Evolutionary conservation across 305 asterid species (phyloP).

Genomic region (Caryopteris hybrid): DNA sequence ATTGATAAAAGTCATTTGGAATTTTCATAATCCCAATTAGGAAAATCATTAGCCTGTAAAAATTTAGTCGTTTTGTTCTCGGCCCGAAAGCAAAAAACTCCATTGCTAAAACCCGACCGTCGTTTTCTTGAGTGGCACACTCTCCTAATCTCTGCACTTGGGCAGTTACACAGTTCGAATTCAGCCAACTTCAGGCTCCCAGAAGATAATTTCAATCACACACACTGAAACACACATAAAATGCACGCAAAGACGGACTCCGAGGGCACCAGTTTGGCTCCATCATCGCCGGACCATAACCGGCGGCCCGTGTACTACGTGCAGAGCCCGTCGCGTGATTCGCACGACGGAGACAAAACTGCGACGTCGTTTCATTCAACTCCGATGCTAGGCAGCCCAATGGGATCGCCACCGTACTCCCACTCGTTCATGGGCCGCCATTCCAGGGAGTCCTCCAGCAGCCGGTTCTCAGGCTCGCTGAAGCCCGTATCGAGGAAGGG

Average conservation of each 20-base stretch:
- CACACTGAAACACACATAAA: no score
- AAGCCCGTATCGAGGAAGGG: conserved; percentile 88
- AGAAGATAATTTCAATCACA: no score
- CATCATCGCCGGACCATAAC: conserved; percentile 75
- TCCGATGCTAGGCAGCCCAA: conserved; percentile 65
- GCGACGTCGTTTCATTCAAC: conserved; percentile 78
- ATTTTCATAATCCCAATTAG: no score
- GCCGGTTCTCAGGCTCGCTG: conserved; percentile 77
- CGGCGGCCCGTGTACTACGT: conserved; percentile 80
- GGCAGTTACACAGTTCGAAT: no score
- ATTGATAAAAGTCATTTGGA: no score
- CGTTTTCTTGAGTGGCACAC: no score
- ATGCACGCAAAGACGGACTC: conserved; percentile 93
- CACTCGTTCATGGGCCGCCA: conserved; percentile 87
- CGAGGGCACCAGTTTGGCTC: conserved; percentile 74
- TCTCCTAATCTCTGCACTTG: no score
- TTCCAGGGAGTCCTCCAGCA: conserved; percentile 89
- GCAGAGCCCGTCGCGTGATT: conserved; percentile 88
- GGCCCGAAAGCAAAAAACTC: no score
- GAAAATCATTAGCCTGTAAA: no score
- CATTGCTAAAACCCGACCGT: no score
- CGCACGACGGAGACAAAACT: conserved; percentile 87
- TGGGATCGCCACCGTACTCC: conserved; percentile 83
- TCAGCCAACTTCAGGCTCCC: no score
- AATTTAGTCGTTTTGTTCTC: no score